These are phyloP conservation scores for Vitis cinerea DNA, from an alignment of 164 flowering plant genomes.

Conservation along the genomic window DNA sequence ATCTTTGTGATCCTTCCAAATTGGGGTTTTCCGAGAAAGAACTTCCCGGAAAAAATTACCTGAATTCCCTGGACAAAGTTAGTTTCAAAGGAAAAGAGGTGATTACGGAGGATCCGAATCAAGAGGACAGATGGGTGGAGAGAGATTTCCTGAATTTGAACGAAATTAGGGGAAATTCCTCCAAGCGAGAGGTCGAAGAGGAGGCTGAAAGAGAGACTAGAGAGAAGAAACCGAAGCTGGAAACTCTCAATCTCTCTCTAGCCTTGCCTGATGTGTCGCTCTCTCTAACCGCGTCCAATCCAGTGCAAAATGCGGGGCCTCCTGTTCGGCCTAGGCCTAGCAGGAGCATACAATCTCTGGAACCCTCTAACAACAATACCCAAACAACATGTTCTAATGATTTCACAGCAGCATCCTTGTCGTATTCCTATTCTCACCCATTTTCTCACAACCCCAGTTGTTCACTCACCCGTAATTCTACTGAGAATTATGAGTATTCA, in stretches of 20 bases:
- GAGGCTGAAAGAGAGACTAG: conserved; percentile 35
- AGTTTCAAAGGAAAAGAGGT: conserved; percentile 67
- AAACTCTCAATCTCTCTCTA: conserved; percentile 78
- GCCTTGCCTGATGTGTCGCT: conserved; percentile 78
- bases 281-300: conserved; percentile 58
- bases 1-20: conserved; percentile 73
- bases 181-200: conserved; percentile 42
- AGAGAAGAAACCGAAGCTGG: conserved; percentile 74
- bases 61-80: conserved; percentile 37
- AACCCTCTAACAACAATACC: conserved; percentile 59
- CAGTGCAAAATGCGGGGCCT: conserved; percentile 37
- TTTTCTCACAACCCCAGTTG: conserved; percentile 95
- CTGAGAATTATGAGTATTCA: conserved; percentile 71
- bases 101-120: conserved; percentile 34
- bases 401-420: conserved; percentile 73
- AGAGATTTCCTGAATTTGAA: conserved; percentile 84
- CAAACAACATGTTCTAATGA: conserved; percentile 76
- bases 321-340: conserved; percentile 30
- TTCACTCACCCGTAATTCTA: conserved; percentile 80
- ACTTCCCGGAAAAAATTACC: conserved; percentile 29
- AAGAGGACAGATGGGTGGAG: conserved; percentile 65
- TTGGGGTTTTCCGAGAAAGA: conserved; percentile 46
- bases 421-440: conserved; percentile 74
- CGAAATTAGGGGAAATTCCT: conserved; percentile 37
- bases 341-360: conserved; percentile 57